Evolutionary conservation across 2,329 filamentous ascomycete species (phyloP).

Genomic region (Lasiodiplodia hormozganensis): DNA sequence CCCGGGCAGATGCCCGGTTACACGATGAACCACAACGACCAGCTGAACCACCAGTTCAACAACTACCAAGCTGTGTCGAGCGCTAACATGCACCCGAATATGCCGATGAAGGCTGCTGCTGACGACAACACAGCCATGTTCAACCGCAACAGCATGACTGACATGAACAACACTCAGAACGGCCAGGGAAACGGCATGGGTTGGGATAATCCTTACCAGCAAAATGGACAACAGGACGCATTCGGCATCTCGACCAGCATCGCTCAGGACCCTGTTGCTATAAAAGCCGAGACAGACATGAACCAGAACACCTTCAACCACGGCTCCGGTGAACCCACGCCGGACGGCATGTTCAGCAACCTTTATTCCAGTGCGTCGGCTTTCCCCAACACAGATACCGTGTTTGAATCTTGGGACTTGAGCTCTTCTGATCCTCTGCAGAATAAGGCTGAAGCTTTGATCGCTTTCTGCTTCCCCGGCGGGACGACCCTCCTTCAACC

Average conservation of each 20-base stretch:
- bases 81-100: conserved; percentile 44
- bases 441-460: conserved; percentile 52
- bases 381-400: conserved; percentile 48
- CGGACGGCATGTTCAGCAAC: conserved; percentile 57
- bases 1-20: conserved; percentile 32
- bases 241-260: conserved; percentile 55
- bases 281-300: conserved; percentile 53
- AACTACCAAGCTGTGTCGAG: conserved; percentile 43
- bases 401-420: conserved; percentile 52
- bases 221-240: conserved; percentile 51
- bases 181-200: conserved; percentile 49
- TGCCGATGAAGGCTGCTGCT: conserved; percentile 44
- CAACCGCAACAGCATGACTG: conserved; percentile 44
- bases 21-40: conserved; percentile 26
- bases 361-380: conserved; percentile 54
- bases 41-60: conserved; percentile 35
- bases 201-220: conserved; percentile 55
- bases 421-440: conserved; percentile 53
- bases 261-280: conserved; percentile 51
- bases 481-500: conserved; percentile 29
- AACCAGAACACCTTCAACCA: conserved; percentile 47
- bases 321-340: conserved; percentile 51
- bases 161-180: conserved; percentile 44
- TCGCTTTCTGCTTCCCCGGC: conserved; percentile 60
- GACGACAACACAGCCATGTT: conserved; percentile 40